A percentile compares a stretch with the other conserved stretches of the same genome.
These are phyloP conservation scores for Brettanomyces anomalus DNA, from an alignment of 805 yeast genomes.

Conservation along the genomic window DNA sequence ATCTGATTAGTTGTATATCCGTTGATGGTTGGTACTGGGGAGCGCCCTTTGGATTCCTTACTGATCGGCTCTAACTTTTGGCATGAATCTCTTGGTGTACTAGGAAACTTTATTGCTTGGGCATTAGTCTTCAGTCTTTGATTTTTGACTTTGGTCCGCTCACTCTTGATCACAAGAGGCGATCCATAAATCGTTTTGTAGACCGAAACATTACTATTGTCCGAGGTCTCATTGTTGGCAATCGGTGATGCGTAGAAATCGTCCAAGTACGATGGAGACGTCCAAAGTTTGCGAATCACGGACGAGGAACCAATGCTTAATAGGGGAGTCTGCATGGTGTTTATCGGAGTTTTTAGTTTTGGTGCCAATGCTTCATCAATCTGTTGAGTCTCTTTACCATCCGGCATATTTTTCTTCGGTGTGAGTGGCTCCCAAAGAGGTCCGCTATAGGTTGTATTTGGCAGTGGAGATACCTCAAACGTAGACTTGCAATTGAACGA, in stretches of 20 bases:
- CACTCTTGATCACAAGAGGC: slow-evolving; percentile 20
- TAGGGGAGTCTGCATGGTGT: slow-evolving; percentile 13
- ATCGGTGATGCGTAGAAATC: slow-evolving; percentile 55
- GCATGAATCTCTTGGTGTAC: neutral
- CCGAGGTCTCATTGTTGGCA: slow-evolving; percentile 3
- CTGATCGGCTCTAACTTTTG: neutral
- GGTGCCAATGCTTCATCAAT: slow-evolving; percentile 7
- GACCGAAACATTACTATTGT: slow-evolving; percentile 15
- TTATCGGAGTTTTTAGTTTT: slow-evolving; percentile 23
- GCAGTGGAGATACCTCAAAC: slow-evolving; percentile 53
- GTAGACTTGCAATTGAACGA: slow-evolving; percentile 60
- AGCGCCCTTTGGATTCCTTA: neutral
- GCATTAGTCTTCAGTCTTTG: neutral
- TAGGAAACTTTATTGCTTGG: neutral
- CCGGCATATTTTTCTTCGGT: slow-evolving; percentile 29
- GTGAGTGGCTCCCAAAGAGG: slow-evolving; percentile 59
- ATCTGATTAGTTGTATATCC: slow-evolving; percentile 35
- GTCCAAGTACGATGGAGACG: slow-evolving; percentile 57
- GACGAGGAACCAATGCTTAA: slow-evolving; percentile 25
- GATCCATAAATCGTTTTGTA: slow-evolving; percentile 27
- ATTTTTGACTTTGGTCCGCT: neutral
- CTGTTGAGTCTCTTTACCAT: slow-evolving; percentile 3
- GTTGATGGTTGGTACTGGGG: neutral
- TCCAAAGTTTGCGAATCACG: slow-evolving; percentile 46
- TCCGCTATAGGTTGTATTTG: slow-evolving; percentile 45